phyloP scores from a whole-genome alignment of 1,284 basidiomycete species.

The Fomitiporia mediterranea region DNA sequence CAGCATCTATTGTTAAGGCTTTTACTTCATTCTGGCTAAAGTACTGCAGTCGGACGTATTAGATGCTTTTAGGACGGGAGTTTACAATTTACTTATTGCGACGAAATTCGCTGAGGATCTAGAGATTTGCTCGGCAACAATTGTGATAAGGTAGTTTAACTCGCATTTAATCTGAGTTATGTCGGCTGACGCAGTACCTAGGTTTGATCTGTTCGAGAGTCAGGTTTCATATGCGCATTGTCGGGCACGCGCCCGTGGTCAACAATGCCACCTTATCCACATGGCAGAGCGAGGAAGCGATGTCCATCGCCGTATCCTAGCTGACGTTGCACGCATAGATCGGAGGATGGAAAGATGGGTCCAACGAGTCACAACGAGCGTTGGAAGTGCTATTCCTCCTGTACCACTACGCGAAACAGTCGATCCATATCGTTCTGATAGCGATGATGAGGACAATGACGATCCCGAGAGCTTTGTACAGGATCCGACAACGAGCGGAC shows the following conservation, averaged over 20 bases:
- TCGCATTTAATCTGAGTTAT: not conserved
- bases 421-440: constrained; percentile 43
- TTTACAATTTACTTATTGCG: constrained; percentile 56
- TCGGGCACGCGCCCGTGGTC: constrained; percentile 41
- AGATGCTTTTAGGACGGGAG: constrained; percentile 45
- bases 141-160: constrained; percentile 52
- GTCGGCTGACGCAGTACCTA: constrained; percentile 26
- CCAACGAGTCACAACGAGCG: constrained; percentile 35
- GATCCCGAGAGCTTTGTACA: constrained; percentile 34
- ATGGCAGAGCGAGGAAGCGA: constrained; percentile 58
- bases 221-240: constrained; percentile 53
- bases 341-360: constrained; percentile 42
- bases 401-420: constrained; percentile 36
- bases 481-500: constrained; percentile 55
- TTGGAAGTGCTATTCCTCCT: constrained; percentile 44
- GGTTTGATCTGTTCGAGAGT: constrained; percentile 60
- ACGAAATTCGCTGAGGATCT: constrained; percentile 56
- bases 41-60: constrained; percentile 36
- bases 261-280: constrained; percentile 51
- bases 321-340: constrained; percentile 28
- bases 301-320: constrained; percentile 46
- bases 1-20: constrained; percentile 16
- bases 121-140: constrained; percentile 46
- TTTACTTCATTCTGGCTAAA: constrained; percentile 8
- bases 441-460: constrained; percentile 40